Base-by-base conservation (phyloP, 306 rosid species). In the Prunus mira region DNA sequence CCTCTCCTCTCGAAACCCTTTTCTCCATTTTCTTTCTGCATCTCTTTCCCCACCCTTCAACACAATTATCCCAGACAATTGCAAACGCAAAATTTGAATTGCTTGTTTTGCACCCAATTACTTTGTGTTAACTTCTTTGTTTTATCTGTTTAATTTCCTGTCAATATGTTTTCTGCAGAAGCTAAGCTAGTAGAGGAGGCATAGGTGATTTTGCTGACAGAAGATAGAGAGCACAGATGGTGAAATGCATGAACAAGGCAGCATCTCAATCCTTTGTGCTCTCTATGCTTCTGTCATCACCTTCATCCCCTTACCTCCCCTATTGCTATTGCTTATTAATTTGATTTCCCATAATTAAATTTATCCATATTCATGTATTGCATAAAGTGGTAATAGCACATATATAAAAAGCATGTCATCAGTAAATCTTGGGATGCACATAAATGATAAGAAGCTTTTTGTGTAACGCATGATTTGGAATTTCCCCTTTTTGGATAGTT, bases 191-290 rank as follows among this genome's bases (percentile, higher is more conserved):
- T 47, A 47, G 78, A 72, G 69, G 82, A 77, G 88, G 81, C 58
- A 66, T 22, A 76, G 75, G 82, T 50, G 74, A 79, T 81, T 84
- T 32, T 87, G 91, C 30, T 91, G 96, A 91, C 93, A 91, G 96
- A 91, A 91, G 93, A 91, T 86, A 91, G 96, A 91, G 93, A 87
- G 93, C 96, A 89, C 93, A 65, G 91, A 91, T 67, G 89, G 80
- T 83, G 91, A 86, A 84, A 87, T 91, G 89, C 91, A 79, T 19
- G 3, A 76, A 38, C 15, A 12, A 64, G 76, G 68, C 8, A n/a
- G 90, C 89, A 84, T 90, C 82, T 88, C 86, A 82, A 67, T 90
- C 96, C 83, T 92, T 86, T 84, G 97, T 92, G 91, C 97, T 90
- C 90, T 88, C 87, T 92, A 83, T 76, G 15, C 91, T 90, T 87